Conservation (phyloP, 169 alveolate species). For the Plasmodium billcollinsi region DNA sequence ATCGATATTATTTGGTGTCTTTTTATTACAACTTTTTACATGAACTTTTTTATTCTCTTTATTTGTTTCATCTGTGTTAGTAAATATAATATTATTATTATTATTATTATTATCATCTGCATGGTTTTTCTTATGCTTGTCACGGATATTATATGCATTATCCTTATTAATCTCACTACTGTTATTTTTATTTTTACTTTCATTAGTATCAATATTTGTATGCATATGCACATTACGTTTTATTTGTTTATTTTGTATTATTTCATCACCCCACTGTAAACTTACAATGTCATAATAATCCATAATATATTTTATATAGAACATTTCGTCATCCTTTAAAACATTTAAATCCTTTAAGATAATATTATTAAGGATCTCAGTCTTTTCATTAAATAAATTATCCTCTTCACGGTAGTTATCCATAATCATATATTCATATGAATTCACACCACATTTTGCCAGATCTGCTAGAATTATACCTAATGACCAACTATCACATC, state of each 20-base stretch:
- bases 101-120: background rate
- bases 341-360: slow-evolving; percentile 40
- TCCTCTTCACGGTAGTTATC: slow-evolving; percentile 10
- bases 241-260: slow-evolving; percentile 25
- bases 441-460: slow-evolving; percentile 58
- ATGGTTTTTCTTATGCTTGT: background rate
- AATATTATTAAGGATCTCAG: slow-evolving; percentile 21
- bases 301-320: slow-evolving; percentile 56
- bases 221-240: background rate
- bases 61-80: background rate
- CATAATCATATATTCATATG: slow-evolving; percentile 44
- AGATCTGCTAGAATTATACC: slow-evolving; percentile 74
- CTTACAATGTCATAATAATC: slow-evolving; percentile 49
- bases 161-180: background rate
- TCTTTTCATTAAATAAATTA: slow-evolving; percentile 7
- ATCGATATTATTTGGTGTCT: background rate
- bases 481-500: slow-evolving; percentile 77
- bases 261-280: slow-evolving; percentile 32
- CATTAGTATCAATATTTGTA: background rate
- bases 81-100: background rate
- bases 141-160: background rate
- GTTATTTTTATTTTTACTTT: background rate
- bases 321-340: slow-evolving; percentile 42
- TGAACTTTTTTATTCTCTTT: background rate
- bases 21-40: slow-evolving; percentile 1